A percentile compares a stretch with the other conserved stretches of the same genome.
phyloP scores from a whole-genome alignment of 768 basidiomycete species.

The Neoboletus brunneissimus region DNA sequence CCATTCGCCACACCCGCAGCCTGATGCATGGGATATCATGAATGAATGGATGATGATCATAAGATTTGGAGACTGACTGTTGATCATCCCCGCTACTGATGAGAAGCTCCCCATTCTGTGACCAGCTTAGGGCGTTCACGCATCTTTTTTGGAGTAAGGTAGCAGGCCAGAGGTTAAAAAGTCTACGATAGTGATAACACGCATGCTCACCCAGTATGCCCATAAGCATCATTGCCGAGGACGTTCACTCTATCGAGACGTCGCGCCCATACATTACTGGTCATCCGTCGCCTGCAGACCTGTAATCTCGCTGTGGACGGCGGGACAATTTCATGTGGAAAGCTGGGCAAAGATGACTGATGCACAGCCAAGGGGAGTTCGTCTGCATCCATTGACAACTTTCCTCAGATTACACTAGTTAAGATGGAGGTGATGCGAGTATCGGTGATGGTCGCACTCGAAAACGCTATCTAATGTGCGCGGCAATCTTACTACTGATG shows the following conservation, averaged over 20 bases:
- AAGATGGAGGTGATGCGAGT: neutral
- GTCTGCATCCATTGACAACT: conserved; percentile 14
- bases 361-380: neutral
- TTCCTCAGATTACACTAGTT: neutral
- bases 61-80: conserved; percentile 42
- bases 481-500: neutral
- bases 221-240: conserved; percentile 55
- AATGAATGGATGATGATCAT: neutral
- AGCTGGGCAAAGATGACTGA: conserved; percentile 2
- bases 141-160: conserved; percentile 46
- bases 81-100: conserved; percentile 74
- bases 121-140: conserved; percentile 78
- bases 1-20: conserved; percentile 77
- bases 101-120: conserved; percentile 58
- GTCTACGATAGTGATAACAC: conserved; percentile 5
- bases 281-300: conserved; percentile 20
- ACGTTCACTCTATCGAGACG: conserved; percentile 67
- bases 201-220: conserved; percentile 66
- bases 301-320: conserved; percentile 25
- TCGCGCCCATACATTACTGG: conserved; percentile 27
- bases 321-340: conserved; percentile 3
- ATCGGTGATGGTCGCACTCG: neutral
- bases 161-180: neutral
- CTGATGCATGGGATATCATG: conserved; percentile 32
- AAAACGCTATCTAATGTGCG: neutral